Percentiles rank a stretch among this genome's conserved stretches.
phyloP scores from a whole-genome alignment of 2,329 filamentous ascomycete species.

The Penicillium crustosum region DNA sequence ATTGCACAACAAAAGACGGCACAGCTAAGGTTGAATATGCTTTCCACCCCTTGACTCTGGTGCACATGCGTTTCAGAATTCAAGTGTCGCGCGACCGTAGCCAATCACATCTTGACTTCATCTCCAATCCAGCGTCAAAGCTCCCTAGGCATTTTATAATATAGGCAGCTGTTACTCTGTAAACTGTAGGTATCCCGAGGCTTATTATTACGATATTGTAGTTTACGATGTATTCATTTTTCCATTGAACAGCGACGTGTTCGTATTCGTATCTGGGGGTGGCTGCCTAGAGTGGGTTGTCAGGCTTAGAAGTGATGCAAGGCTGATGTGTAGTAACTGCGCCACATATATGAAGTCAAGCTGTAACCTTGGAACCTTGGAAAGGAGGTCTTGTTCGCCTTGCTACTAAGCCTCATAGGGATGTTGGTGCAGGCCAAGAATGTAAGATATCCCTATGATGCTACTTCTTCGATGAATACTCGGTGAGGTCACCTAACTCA shows the following conservation, averaged over 20 bases:
- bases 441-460: not conserved
- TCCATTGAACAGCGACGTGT: not conserved
- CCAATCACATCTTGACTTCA: conserved; percentile 9
- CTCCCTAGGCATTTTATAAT: not conserved
- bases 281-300: conserved; percentile 6
- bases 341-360: conserved; percentile 8
- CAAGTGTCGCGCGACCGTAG: conserved; percentile 9
- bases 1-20: not conserved
- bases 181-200: not conserved
- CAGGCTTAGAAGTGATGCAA: conserved; percentile 1
- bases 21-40: not conserved
- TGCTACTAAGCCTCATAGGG: not conserved
- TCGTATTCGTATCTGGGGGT: conserved; percentile 8
- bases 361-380: not conserved
- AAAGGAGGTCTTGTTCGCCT: not conserved
- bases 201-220: not conserved
- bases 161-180: not conserved
- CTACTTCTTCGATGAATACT: not conserved
- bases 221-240: not conserved
- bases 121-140: conserved; percentile 8
- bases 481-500: not conserved
- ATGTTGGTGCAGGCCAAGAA: not conserved
- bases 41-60: not conserved
- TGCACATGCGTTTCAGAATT: conserved; percentile 13
- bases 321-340: conserved; percentile 8